Conservation (phyloP, 2,329 filamentous ascomycete genomes). For the Onygenales sp. region DNA sequence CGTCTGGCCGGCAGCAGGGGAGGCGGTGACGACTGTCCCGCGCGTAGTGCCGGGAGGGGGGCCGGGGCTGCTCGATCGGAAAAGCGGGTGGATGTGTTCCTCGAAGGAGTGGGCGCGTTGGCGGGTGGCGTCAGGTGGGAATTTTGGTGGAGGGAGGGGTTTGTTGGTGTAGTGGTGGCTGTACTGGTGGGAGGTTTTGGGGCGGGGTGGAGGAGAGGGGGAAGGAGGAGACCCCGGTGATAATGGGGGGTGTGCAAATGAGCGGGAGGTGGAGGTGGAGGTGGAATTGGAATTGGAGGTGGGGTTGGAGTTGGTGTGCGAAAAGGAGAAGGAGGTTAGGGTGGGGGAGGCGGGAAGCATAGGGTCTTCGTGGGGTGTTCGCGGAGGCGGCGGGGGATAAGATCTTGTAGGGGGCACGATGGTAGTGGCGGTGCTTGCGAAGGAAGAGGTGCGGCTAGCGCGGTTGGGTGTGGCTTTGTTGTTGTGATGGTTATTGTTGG, state of each 20-base stretch:
- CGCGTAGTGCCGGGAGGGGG: background rate
- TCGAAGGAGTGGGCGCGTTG: slow-evolving; percentile 1
- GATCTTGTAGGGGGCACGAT: background rate
- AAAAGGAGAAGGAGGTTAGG: background rate
- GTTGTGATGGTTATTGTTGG: background rate
- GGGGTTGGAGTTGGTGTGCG: background rate
- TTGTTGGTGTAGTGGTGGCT: background rate
- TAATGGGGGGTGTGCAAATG: background rate
- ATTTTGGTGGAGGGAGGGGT: background rate
- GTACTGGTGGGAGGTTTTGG: background rate
- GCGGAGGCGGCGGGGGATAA: background rate
- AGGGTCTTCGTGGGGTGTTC: background rate
- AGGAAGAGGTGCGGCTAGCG: background rate
- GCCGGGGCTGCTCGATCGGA: slow-evolving; percentile 2
- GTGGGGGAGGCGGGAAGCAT: slow-evolving; percentile 2
- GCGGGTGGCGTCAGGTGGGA: background rate
- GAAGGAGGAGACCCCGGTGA: background rate
- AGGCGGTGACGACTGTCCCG: background rate
- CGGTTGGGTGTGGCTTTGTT: background rate
- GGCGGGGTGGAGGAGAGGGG: background rate
- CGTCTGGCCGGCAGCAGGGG: background rate
- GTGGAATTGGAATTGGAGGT: background rate
- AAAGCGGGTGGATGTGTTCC: slow-evolving; percentile 5
- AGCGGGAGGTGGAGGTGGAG: background rate
- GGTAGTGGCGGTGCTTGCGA: background rate